These are phyloP conservation scores for Singerocomus inundabilis DNA, from an alignment of 1,284 basidiomycete genomes.

Conservation along the genomic window DNA sequence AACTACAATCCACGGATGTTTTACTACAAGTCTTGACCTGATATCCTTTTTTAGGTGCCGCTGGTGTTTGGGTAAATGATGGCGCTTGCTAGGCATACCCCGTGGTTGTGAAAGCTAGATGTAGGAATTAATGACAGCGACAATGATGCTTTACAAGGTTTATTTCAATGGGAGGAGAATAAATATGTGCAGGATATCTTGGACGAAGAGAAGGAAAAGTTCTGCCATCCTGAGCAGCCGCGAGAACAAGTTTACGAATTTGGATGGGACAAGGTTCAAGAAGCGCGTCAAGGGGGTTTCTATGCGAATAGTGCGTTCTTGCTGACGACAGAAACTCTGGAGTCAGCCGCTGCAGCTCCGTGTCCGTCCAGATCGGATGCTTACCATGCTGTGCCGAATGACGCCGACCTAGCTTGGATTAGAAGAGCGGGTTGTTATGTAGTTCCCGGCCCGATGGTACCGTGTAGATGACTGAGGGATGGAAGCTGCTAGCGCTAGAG, in stretches of 20 bases:
- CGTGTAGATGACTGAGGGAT: no score
- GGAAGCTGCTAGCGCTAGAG: background rate
- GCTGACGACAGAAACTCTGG: background rate
- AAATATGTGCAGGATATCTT: background rate
- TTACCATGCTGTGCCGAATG: background rate
- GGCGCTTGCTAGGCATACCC: slow-evolving; percentile 41
- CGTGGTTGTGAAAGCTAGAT: background rate
- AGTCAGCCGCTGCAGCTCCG: background rate
- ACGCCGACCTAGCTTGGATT: background rate
- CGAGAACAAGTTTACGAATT: background rate
- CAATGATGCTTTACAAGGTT: background rate
- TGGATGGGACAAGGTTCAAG: background rate
- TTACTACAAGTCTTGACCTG: background rate
- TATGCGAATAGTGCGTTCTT: background rate
- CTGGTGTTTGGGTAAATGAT: slow-evolving; percentile 58
- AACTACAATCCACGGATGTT: background rate
- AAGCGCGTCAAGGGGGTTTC: background rate
- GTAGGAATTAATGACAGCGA: background rate
- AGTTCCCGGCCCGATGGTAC: background rate
- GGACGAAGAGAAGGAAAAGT: background rate
- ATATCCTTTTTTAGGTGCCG: slow-evolving; percentile 28
- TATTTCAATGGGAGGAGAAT: background rate
- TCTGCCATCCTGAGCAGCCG: background rate
- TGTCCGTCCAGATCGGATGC: slow-evolving; percentile 1
- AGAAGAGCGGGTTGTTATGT: background rate